Evolutionary conservation across 441 rosid genomes (phyloP).

Genomic region (Arabidopsis hybrid): DNA sequence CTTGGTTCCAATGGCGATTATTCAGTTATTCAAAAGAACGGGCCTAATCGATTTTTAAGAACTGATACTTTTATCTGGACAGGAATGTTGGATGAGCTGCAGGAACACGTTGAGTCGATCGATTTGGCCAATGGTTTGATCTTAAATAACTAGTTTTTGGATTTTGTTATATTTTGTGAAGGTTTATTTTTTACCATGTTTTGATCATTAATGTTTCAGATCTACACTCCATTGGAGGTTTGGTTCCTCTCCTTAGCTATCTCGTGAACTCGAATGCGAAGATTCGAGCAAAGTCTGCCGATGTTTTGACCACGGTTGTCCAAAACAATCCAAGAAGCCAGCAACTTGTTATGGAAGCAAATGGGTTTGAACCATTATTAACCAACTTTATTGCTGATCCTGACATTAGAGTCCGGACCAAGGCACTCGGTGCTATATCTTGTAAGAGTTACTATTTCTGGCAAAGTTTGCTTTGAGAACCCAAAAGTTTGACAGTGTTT

Average conservation of each 20-base stretch:
- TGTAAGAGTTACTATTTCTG: constrained; percentile 56
- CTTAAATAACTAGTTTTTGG: not conserved
- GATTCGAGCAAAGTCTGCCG: constrained; percentile 87
- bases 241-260: constrained; percentile 83
- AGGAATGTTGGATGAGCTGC: constrained; percentile 93
- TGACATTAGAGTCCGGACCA: constrained; percentile 67
- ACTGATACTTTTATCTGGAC: constrained; percentile 33
- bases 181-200: not conserved
- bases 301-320: constrained; percentile 77
- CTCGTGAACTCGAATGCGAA: constrained; percentile 72
- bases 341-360: constrained; percentile 92
- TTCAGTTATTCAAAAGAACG: not conserved
- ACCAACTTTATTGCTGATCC: constrained; percentile 70
- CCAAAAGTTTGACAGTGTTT: constrained; percentile 1
- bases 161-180: not conserved
- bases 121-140: constrained; percentile 87
- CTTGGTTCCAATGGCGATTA: not conserved
- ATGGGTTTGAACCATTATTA: constrained; percentile 79
- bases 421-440: constrained; percentile 89
- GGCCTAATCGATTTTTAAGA: not conserved
- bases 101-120: constrained; percentile 90
- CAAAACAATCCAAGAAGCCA: constrained; percentile 92
- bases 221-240: constrained; percentile 88
- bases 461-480: not conserved
- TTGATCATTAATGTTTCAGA: constrained; percentile 48